These are phyloP conservation scores for Ustilago lituana DNA, from an alignment of 1,284 basidiomycete genomes.

Conservation along the genomic window DNA sequence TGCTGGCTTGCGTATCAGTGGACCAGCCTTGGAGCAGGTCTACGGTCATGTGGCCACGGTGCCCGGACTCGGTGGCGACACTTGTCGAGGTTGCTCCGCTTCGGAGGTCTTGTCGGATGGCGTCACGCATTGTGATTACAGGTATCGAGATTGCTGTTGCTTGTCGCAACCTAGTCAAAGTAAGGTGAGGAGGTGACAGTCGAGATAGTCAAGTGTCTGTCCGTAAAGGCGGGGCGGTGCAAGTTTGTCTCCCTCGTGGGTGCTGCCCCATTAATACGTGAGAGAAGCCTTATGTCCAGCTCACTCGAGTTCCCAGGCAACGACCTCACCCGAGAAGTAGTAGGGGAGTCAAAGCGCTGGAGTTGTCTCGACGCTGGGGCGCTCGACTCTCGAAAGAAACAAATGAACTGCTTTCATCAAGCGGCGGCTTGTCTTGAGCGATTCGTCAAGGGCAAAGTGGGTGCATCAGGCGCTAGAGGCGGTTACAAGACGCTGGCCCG, in stretches of 20 bases:
- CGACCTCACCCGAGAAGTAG: too few species aligned
- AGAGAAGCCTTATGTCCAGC: background rate
- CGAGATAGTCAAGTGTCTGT: background rate
- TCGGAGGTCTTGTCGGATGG: too few species aligned
- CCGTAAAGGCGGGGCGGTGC: background rate
- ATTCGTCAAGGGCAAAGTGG: background rate
- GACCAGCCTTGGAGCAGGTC: conserved; percentile 25
- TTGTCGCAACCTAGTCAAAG: too few species aligned
- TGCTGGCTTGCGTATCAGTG: conserved; percentile 1
- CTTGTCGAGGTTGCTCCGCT: background rate
- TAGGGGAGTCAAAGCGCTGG: too few species aligned
- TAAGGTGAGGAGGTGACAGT: background rate
- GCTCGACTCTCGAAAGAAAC: background rate
- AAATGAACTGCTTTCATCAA: background rate
- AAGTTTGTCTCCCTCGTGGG: too few species aligned
- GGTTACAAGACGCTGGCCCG: background rate
- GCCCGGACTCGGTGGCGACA: background rate
- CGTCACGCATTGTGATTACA: conserved; percentile 3
- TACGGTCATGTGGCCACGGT: conserved; percentile 4
- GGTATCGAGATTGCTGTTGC: too few species aligned
- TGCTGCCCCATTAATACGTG: conserved; percentile 2
- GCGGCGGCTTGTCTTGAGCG: background rate
- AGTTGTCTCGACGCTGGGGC: too few species aligned
- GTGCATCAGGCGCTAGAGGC: background rate
- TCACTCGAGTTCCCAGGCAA: too few species aligned